Percentiles rank a stretch among this genome's conserved stretches.
phyloP scores from a whole-genome alignment of 2,329 filamentous ascomycete species.

The Pseudopyricularia javanii region DNA sequence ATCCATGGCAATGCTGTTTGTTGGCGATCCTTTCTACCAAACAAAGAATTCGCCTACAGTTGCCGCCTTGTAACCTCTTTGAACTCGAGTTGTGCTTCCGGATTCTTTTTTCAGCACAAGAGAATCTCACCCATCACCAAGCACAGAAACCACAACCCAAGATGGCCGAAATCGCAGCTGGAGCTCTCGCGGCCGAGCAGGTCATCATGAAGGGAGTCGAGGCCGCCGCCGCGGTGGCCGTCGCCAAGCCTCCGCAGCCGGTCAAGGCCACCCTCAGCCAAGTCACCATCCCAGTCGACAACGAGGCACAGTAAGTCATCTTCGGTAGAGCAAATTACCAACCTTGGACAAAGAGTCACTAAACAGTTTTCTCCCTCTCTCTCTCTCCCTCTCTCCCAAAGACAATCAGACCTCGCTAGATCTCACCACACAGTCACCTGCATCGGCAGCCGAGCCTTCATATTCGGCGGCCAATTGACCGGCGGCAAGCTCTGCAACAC shows the following conservation, averaged over 20 bases:
- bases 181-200: constrained; percentile 25
- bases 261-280: constrained; percentile 36
- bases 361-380: background rate
- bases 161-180: constrained; percentile 26
- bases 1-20: background rate
- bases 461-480: constrained; percentile 36
- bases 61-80: too few species aligned
- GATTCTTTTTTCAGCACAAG: background rate
- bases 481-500: constrained; percentile 29
- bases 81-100: background rate
- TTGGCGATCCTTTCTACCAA: background rate
- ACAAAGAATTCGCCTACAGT: too few species aligned
- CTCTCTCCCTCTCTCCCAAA: background rate
- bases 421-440: constrained; percentile 38
- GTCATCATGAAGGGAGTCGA: constrained; percentile 25
- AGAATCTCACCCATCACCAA: background rate
- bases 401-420: constrained; percentile 25
- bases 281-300: constrained; percentile 22
- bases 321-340: too few species aligned
- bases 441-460: constrained; percentile 39
- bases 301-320: constrained; percentile 15
- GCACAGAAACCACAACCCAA: background rate
- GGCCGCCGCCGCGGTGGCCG: constrained; percentile 25
- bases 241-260: constrained; percentile 38
- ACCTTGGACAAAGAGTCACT: background rate